Base-by-base conservation (phyloP, 2,329 filamentous ascomycete species). In the Epichloe scottii region DNA sequence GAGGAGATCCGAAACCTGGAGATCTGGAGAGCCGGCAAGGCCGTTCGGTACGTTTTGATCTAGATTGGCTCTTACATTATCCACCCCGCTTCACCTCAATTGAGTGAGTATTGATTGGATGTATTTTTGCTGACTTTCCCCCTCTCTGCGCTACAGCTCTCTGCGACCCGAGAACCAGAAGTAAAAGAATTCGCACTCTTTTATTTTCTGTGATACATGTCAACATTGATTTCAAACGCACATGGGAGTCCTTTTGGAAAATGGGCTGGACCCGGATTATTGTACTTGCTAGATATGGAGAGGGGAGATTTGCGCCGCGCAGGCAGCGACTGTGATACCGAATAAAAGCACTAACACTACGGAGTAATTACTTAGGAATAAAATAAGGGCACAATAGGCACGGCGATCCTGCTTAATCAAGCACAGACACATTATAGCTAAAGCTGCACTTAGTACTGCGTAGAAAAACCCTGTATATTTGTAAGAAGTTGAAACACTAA, bases 1-100 rank as follows among this genome's bases (percentile, higher is more conserved):
- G 79, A 95, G 77, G 93, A 97, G 79, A 97, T 98, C 77, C 87
- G 91, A 66, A 81, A 89, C 68, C 77, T 98, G 66, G 93, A 98
- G 82, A 98, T 98, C 82, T 98, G 93, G 93, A 83, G 87, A 67
- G 93, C 93, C 59, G 93, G 93, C 72, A 97, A 96, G 84, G 88
- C 93, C 63, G 93, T 98, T 65, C 86, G 91, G 78, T 84, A 75
- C 66, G 78, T 71, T 47, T 23, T 11, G 26, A 30, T 30, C 8
- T 30, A 30, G 26, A 30, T 30, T 3, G 26, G 8, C 8, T 30
- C 26, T 30, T 10, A 11, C 8, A 10, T 30, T 30, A 4, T 30
- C 26, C 26, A 10, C 26, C 26, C 26, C 26, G 26, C 26, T 8
- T 26, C 26, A 30, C 26, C 26, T 30, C 26, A 30, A 8, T 26